These are phyloP conservation scores for Citrus medica DNA, from an alignment of 345 rosid species.

Conservation along the genomic window DNA sequence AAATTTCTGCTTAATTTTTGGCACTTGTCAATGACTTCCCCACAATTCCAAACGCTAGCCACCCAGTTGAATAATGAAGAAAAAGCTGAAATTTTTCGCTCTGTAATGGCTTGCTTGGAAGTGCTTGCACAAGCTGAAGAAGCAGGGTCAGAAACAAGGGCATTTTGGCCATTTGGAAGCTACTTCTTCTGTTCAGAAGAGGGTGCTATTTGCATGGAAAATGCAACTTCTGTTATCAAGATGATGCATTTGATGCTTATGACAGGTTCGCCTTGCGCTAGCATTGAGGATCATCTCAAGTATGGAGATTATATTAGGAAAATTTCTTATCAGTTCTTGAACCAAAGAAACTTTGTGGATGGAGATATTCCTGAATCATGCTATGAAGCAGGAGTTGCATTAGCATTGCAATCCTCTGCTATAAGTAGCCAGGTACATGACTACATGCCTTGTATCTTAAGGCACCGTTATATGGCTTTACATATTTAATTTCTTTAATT, in stretches of 20 bases:
- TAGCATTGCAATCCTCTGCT: conserved; percentile 68
- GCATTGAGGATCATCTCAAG: conserved; percentile 56
- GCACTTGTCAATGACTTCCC: conserved; percentile 29
- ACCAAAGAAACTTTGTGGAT: conserved; percentile 31
- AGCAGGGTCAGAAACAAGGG: conserved; percentile 2
- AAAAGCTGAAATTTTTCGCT: conserved; percentile 17
- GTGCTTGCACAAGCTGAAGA: not conserved
- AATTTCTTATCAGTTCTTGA: conserved; percentile 37
- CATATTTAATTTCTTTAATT: not conserved
- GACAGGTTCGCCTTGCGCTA: conserved; percentile 22
- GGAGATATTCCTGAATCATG: conserved; percentile 45
- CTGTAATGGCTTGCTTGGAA: conserved; percentile 19
- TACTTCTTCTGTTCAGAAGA: conserved; percentile 60
- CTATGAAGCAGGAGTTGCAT: conserved; percentile 55
- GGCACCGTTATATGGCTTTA: not conserved
- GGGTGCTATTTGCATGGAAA: conserved; percentile 81
- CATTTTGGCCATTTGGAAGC: conserved; percentile 72
- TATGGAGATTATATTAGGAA: conserved; percentile 47
- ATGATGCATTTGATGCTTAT: conserved; percentile 52
- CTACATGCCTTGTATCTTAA: not conserved
- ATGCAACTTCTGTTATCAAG: conserved; percentile 41
- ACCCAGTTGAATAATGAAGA: conserved; percentile 15
- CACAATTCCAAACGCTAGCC: conserved; percentile 4
- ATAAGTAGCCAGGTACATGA: conserved; percentile 39
- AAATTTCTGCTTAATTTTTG: conserved; percentile 26